Evolutionary conservation across 164 flowering plant genomes (phyloP).

Genomic region (Sedum album): DNA sequence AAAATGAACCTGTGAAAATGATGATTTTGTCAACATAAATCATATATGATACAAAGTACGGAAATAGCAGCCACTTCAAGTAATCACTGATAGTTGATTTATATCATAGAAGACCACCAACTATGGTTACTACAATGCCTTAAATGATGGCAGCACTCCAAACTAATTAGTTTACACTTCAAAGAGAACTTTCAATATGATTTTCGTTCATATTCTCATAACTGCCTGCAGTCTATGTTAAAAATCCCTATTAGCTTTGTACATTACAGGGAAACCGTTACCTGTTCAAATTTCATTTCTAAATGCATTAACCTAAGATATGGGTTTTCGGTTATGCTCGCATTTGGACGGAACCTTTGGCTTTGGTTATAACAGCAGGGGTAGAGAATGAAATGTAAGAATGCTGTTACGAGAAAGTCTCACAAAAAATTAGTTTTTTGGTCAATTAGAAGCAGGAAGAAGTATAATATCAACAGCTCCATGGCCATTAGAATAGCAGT

Average conservation of each 20-base stretch:
- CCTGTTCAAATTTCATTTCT: background rate
- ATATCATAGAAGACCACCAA: too few relatives aligned
- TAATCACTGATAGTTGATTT: too few relatives aligned
- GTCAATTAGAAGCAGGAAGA: background rate
- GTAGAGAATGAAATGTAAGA: background rate
- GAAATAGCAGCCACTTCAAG: background rate
- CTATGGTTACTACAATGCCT: too few relatives aligned
- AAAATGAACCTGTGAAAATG: conserved; percentile 69
- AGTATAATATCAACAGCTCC: background rate
- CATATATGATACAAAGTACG: background rate
- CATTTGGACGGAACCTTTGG: background rate
- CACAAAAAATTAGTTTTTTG: background rate
- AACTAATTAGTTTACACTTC: too few relatives aligned
- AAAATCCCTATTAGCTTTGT: too few relatives aligned
- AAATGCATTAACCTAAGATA: background rate
- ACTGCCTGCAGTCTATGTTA: too few relatives aligned
- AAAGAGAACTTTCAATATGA: too few relatives aligned
- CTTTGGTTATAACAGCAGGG: background rate
- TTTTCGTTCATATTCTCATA: too few relatives aligned
- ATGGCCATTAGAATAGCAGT: background rate
- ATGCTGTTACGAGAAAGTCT: background rate
- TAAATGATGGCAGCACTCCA: too few relatives aligned
- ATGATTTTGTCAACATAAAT: background rate
- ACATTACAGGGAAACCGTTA: background rate
- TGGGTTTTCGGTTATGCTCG: background rate